Percentiles rank a stretch among this genome's conserved stretches.
phyloP scores from a whole-genome alignment of 2,329 filamentous ascomycete species.

The Aureobasidium vineae region DNA sequence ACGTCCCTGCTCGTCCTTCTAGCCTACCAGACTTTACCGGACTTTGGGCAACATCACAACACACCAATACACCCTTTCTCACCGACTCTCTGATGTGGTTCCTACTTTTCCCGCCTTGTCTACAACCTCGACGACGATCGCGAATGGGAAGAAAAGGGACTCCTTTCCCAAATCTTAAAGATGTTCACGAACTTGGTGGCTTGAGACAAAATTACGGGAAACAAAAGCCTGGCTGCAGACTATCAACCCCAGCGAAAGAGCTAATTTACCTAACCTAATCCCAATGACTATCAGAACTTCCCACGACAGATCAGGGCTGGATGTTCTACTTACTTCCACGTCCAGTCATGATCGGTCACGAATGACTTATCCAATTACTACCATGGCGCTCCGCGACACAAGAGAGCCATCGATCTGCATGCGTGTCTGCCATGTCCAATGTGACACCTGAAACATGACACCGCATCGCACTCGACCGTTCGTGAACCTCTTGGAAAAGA shows the following conservation, averaged over 20 bases:
- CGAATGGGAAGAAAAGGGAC: background rate
- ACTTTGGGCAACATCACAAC: constrained; percentile 12
- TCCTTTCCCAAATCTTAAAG: constrained; percentile 7
- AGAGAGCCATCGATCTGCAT: background rate
- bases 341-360: background rate
- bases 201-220: constrained; percentile 23
- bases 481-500: background rate
- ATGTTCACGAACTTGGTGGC: background rate
- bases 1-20: constrained; percentile 22
- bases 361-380: background rate
- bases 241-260: constrained; percentile 2
- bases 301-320: background rate
- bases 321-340: background rate
- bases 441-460: constrained; percentile 22
- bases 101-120: background rate
- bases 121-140: background rate
- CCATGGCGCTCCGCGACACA: background rate
- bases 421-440: constrained; percentile 11
- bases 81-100: constrained; percentile 6
- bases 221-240: constrained; percentile 19
- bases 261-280: constrained; percentile 9
- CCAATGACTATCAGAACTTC: constrained; percentile 2
- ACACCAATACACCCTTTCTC: constrained; percentile 21
- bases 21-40: constrained; percentile 20
- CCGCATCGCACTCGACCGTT: background rate